phyloP scores from a whole-genome alignment of 345 rosid genomes.

The Rhizophora mangle region DNA sequence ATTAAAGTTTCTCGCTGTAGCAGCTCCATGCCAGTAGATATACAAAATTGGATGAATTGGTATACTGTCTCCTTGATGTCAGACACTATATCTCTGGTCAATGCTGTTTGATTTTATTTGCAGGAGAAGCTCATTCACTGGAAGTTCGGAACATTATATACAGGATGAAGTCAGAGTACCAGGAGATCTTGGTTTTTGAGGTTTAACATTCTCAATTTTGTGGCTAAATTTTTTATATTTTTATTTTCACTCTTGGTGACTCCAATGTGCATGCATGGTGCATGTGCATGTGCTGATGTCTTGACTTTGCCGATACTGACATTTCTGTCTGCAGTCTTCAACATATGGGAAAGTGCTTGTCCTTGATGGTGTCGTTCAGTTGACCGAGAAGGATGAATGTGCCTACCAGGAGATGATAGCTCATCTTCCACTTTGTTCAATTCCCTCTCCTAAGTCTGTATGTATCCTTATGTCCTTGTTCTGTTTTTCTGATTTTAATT shows the following conservation, averaged over 20 bases:
- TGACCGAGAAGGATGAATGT: constrained; percentile 95
- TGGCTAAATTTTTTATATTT: neutral
- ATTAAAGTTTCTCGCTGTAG: neutral
- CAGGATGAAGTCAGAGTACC: constrained; percentile 78
- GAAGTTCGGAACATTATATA: constrained; percentile 69
- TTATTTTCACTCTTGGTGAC: neutral
- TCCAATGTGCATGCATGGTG: neutral
- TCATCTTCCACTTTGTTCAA: constrained; percentile 92
- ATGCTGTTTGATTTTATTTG: constrained; percentile 15
- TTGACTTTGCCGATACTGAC: neutral
- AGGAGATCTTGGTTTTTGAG: constrained; percentile 92
- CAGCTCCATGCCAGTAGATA: too few relatives aligned
- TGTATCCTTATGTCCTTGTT: neutral
- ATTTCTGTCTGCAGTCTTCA: constrained; percentile 57
- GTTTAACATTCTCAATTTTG: constrained; percentile 27
- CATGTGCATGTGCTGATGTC: neutral
- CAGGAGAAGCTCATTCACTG: constrained; percentile 94
- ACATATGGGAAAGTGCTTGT: constrained; percentile 95
- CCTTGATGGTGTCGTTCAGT: constrained; percentile 90
- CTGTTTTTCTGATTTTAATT: neutral
- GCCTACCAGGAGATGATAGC: constrained; percentile 99
- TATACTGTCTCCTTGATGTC: neutral
- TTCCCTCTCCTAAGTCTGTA: constrained; percentile 77
- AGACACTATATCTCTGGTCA: neutral
- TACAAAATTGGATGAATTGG: neutral